Base-by-base conservation (phyloP, 2,329 filamentous ascomycete species). In the Neonectria faginata region DNA sequence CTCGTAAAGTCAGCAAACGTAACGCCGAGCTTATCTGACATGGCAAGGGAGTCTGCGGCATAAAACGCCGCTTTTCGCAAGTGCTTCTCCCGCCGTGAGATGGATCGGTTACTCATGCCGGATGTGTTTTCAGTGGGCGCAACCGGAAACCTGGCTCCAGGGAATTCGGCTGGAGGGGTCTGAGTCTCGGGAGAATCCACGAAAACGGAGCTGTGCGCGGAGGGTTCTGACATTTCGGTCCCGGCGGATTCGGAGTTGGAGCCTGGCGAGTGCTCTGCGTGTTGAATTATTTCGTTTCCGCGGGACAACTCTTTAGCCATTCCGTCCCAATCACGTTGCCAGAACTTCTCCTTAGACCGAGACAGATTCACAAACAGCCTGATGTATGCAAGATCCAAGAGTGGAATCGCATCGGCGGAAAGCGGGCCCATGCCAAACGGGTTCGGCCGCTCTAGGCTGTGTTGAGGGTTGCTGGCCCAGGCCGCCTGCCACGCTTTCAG, bases 11-110 rank as follows among this genome's bases (percentile, higher is more conserved):
- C 94, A 8, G 92, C 91, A 79, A 95, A 96, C 0, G 92, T 93
- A 29, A 95, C 88, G 1, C 93, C 93, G 12, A 96, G 86, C 75
- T 92, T 94, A 77, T 97, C 92, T 2, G 93, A 91, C 88, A 96
- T 96, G 29, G 90, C 89, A 9, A 99, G 86, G 0, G 94, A 97
- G 77, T 97, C 94, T 1, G 93, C 94, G 1, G 96, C 96, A 75
- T 97, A 97, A 75, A 94, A 97, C 0, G 95, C 96, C n/a, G 96
- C 96, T 77, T 95, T 97, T 47, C 95, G 91, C 20, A 98, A 84
- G 74, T 97, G 93, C 69, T 90, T 91, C 79, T 99, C 95, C 3
- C 94, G 90, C 62, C 91, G 90, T 0, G 91, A 89, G 11, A 86
- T 88, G 11, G 84, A 80, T 48, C 80, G 80, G 44, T 72, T 81